Base-by-base conservation (phyloP, 805 yeast genomes). In the Candida sphagnicola region DNA sequence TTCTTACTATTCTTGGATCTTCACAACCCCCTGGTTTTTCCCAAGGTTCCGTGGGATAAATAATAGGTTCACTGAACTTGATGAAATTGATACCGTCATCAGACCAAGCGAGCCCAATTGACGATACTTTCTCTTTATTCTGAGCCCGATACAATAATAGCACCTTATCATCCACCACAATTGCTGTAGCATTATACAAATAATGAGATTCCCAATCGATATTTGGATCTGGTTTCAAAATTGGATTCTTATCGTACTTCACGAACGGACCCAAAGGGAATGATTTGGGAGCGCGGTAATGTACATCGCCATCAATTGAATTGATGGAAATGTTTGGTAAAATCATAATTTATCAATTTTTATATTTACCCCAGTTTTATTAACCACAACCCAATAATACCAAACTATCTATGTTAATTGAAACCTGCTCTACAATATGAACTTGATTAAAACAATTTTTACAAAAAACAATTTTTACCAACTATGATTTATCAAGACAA, bases 181-280 rank as follows among this genome's bases (percentile, higher is more conserved):
- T 65, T 1, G 73, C 72, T 1, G 68, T 51, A 13, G 73, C 72
- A 48, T 67, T 67, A 44, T 67, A 67, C 26, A 67, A 41, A 43
- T 61, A 66, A 1, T 66, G 66, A 42, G 57, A 53, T 43, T 67
- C 72, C 42, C 60, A 67, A 25, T 62, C 68, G 24, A 49, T 43
- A 2, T 51, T 49, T 2, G 71, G 72, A 44, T 67, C 51, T 4
- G 73, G 72, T 3, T 35, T 51, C 25, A 67, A 45, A 17, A 67
- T 64, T 1, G 73, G 73, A 40, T 67, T 67, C 15, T 54, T 35
- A n/a, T 40, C 35, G 45, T 65, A 65, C 40, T 53, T 60, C 13
- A 46, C 45, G 44, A 67, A 67, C 11, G 72, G 72, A 0, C 73
- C 73, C 35, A 67, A 57, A 8, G 73, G 73, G 49, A 66, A 67